Base-by-base conservation (phyloP, 1,284 basidiomycete species). In the Anthracocystis panici-leucophaei region DNA sequence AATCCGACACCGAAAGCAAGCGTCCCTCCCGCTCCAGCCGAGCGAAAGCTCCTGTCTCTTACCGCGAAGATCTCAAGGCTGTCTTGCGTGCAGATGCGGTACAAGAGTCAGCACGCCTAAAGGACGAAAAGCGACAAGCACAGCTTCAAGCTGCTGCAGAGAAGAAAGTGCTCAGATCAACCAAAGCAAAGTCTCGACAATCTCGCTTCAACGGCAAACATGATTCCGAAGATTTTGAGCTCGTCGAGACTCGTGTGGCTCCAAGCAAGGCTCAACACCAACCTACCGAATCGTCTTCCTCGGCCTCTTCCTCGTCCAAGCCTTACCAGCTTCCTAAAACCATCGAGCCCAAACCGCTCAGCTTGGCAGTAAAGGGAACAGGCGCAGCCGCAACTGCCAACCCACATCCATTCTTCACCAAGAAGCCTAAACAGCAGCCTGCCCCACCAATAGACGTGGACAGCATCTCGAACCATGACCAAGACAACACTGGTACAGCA, bases 61-160 rank as follows among this genome's bases (percentile, higher is more conserved):
- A 76, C 51, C 54, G 58, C 21, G 69, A 76, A 29, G 74, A 76
- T 45, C 69, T 76, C 33, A 76, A 76, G n/a, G 74, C 68, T 4
- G 74, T 76, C 2, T 63, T 76, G 2, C 69, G 65, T 23, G 69
- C 69, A 31, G 74, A 76, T 29, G 52, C 54, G 1, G 62, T 57
- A 5, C 46, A 65, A 33, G 74, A 76, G 41, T 42, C 65, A 7
- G 61, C 65, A 10, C 52, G 61, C 7, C 20, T 51, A 21, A 70
- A 63, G 10, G 35, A 57, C 10, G 65, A 59, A 21, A 62, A 62
- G 57, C 57, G 61, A 16, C 64, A 46, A 23, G 49, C 50, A 10
- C n/a, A 49, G 29, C 20, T 49, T 4, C 21, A 58, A 14, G 58
- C 58, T 3, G 52, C 38, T 10, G 54, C 58, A 12, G 55, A 53